Percentiles rank a stretch among this genome's conserved stretches.
Conservation (phyloP, 345 rosid genomes). For the Hibiscus trionum region DNA sequence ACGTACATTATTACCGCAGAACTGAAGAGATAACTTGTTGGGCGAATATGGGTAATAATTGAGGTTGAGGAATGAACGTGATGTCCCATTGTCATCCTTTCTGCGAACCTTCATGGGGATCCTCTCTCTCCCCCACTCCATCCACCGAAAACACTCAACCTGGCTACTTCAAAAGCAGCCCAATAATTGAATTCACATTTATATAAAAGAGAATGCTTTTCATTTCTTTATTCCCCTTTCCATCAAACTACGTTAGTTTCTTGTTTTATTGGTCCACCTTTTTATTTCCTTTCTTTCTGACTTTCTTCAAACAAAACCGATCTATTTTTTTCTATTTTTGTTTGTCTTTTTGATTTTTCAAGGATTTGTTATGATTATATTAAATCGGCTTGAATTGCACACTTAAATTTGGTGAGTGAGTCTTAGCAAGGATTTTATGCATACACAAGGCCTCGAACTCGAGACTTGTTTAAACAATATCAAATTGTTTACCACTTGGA, state of each 20-base stretch:
- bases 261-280: background rate
- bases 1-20: too few relatives aligned
- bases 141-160: conserved; percentile 1
- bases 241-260: background rate
- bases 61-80: background rate
- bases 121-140: background rate
- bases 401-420: too few relatives aligned
- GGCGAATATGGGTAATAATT: too few relatives aligned
- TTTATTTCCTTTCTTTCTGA: background rate
- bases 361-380: too few relatives aligned
- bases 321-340: too few relatives aligned
- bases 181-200: background rate
- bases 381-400: too few relatives aligned
- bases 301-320: background rate
- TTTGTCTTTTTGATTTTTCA: too few relatives aligned
- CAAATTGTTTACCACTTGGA: too few relatives aligned
- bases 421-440: too few relatives aligned
- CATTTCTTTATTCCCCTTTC: background rate
- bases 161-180: background rate
- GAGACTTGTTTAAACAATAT: too few relatives aligned
- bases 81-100: background rate
- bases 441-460: too few relatives aligned
- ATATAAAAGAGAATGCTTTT: conserved; percentile 3
- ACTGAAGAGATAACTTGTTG: too few relatives aligned
- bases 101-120: background rate